Evolutionary conservation across 2,329 filamentous ascomycete genomes (phyloP).

Genomic region (Aspergillus sp.): DNA sequence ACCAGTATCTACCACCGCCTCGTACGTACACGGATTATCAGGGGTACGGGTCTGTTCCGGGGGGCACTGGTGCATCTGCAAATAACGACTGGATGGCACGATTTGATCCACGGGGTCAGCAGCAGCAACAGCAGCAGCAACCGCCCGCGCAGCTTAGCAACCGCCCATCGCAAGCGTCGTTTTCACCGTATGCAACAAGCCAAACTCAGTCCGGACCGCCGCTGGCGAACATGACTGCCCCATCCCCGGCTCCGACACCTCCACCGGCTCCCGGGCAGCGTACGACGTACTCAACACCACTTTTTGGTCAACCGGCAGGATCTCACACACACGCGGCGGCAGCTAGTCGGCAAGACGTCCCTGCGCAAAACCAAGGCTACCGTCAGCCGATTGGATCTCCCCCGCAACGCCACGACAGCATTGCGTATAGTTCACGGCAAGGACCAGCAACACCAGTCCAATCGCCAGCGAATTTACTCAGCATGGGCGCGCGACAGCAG

Average conservation of each 20-base stretch:
- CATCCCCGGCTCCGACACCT: slow-evolving; percentile 28
- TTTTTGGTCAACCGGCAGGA: slow-evolving; percentile 20
- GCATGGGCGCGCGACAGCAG: slow-evolving; percentile 20
- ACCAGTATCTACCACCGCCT: slow-evolving; percentile 19
- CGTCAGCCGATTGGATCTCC: slow-evolving; percentile 21
- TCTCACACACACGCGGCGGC: slow-evolving; percentile 15
- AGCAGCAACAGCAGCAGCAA: slow-evolving; percentile 15
- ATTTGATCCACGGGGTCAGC: slow-evolving; percentile 32
- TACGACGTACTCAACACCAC: slow-evolving; percentile 16
- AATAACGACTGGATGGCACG: slow-evolving; percentile 35
- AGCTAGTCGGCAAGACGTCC: slow-evolving; percentile 22
- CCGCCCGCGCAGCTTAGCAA: slow-evolving; percentile 14
- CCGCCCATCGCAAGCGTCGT: slow-evolving; percentile 20
- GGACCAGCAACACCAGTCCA: slow-evolving; percentile 23
- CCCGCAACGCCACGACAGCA: slow-evolving; percentile 18
- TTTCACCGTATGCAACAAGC: slow-evolving; percentile 18
- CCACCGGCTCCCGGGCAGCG: slow-evolving; percentile 22
- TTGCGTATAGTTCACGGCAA: slow-evolving; percentile 23
- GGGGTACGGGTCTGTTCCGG: slow-evolving; percentile 19
- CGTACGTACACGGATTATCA: slow-evolving; percentile 26
- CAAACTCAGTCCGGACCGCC: slow-evolving; percentile 15
- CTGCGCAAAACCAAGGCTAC: slow-evolving; percentile 16
- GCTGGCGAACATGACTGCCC: slow-evolving; percentile 18
- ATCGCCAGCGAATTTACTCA: slow-evolving; percentile 20
- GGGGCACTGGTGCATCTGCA: slow-evolving; percentile 16